phyloP scores from a whole-genome alignment of 257 asterid genomes.

The Scutellaria barbata region DNA sequence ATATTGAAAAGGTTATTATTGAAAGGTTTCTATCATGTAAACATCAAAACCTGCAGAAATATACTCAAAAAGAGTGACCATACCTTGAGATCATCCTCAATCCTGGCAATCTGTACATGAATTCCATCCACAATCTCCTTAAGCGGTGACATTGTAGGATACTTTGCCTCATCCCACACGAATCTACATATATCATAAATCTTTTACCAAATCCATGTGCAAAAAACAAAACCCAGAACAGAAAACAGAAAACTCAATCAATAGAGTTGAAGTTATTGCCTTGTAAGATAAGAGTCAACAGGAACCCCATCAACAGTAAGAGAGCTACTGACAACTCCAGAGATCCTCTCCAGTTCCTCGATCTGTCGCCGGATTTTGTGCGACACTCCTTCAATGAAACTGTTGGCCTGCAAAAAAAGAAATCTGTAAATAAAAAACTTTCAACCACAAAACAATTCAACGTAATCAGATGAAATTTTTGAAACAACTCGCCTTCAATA shows the following conservation, averaged over 20 bases:
- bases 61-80: background rate
- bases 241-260: slow-evolving; percentile 4
- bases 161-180: slow-evolving; percentile 87
- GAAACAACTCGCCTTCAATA: slow-evolving; percentile 58
- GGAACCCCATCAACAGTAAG: slow-evolving; percentile 97
- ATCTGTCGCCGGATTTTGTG: slow-evolving; percentile 90
- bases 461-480: background rate
- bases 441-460: background rate
- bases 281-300: slow-evolving; percentile 91
- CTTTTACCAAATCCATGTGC: slow-evolving; percentile 19
- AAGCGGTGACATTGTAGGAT: slow-evolving; percentile 86
- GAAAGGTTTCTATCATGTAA: slow-evolving; percentile 18
- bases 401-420: slow-evolving; percentile 63
- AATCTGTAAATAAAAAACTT: background rate
- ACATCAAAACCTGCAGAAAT: background rate
- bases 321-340: slow-evolving; percentile 78
- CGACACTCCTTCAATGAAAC: slow-evolving; percentile 86
- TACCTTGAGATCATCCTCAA: slow-evolving; percentile 95
- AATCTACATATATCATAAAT: slow-evolving; percentile 47
- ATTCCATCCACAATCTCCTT: slow-evolving; percentile 82
- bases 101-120: slow-evolving; percentile 72
- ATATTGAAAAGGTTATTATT: background rate
- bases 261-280: slow-evolving; percentile 43
- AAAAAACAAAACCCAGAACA: background rate
- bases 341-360: slow-evolving; percentile 88